phyloP scores from a whole-genome alignment of 192 early-diverging fungal species.

The Coemansia sp. region DNA sequence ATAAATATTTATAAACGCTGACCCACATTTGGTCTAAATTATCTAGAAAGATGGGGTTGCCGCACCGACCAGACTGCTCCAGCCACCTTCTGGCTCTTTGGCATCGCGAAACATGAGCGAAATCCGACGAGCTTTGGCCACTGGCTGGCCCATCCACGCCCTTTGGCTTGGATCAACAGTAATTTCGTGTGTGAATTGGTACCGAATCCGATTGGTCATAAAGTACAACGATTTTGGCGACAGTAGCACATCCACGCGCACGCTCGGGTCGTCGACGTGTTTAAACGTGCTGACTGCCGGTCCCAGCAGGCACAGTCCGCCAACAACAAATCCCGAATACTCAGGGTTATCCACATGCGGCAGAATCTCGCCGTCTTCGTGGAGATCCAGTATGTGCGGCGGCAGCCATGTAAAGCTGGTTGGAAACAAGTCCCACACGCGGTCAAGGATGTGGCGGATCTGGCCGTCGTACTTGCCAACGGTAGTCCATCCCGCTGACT shows the following conservation, averaged over 20 bases:
- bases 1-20: neutral
- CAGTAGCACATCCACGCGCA: constrained; percentile 63
- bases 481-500: constrained; percentile 46
- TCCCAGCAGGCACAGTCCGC: constrained; percentile 72
- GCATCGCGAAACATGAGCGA: constrained; percentile 72
- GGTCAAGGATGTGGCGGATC: constrained; percentile 57
- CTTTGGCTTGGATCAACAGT: constrained; percentile 54
- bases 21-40: neutral
- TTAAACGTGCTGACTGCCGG: constrained; percentile 71
- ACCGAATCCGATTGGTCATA: constrained; percentile 68
- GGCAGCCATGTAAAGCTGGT: constrained; percentile 62
- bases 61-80: constrained; percentile 25
- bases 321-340: constrained; percentile 73
- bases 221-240: constrained; percentile 70
- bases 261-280: constrained; percentile 60
- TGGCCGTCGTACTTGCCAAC: constrained; percentile 51
- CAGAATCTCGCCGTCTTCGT: constrained; percentile 68
- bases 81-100: constrained; percentile 38
- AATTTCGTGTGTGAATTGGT: constrained; percentile 80
- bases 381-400: constrained; percentile 79
- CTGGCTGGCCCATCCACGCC: constrained; percentile 52
- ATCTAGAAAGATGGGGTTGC: neutral
- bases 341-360: constrained; percentile 81
- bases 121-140: constrained; percentile 65
- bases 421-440: constrained; percentile 62